These are phyloP conservation scores for Apiotrichum domesticum DNA, from an alignment of 1,284 basidiomycete species.

Conservation along the genomic window DNA sequence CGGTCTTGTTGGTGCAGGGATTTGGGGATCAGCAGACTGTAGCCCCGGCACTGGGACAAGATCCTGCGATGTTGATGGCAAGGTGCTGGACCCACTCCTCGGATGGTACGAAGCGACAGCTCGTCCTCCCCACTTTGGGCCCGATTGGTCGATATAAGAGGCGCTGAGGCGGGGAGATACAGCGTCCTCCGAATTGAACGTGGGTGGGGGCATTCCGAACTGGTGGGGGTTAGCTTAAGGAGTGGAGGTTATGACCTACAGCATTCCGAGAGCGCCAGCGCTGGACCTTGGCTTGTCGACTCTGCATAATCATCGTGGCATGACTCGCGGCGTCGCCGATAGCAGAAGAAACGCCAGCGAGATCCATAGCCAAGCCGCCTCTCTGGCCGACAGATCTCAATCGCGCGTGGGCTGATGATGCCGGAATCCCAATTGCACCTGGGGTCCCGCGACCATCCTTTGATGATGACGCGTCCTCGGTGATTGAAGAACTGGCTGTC, in stretches of 20 bases:
- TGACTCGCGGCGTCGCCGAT: slow-evolving; percentile 51
- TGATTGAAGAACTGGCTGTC: background rate
- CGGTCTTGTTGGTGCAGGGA: background rate
- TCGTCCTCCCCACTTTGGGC: background rate
- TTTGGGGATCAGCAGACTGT: background rate
- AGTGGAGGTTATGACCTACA: slow-evolving; percentile 1
- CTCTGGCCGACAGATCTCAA: slow-evolving; percentile 16
- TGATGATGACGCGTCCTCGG: background rate
- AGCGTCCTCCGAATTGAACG: too few relatives aligned
- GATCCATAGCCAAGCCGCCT: slow-evolving; percentile 30
- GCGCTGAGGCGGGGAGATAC: slow-evolving; percentile 7
- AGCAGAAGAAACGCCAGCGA: slow-evolving; percentile 27
- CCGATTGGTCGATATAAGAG: slow-evolving; percentile 6
- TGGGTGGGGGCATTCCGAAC: too few relatives aligned
- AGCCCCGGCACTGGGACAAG: background rate
- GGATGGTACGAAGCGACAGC: background rate
- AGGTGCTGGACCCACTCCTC: background rate
- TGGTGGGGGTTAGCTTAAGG: too few relatives aligned
- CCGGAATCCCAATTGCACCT: background rate
- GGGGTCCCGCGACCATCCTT: background rate
- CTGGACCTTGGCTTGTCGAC: slow-evolving; percentile 52
- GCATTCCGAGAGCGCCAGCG: slow-evolving; percentile 47
- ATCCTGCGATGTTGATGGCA: background rate
- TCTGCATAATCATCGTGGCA: slow-evolving; percentile 54
- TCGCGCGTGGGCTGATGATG: background rate